Percentiles rank a stretch among this genome's conserved stretches.
These are phyloP conservation scores for Ceratobasidium sp. DNA, from an alignment of 1,284 basidiomycete genomes.

Conservation along the genomic window DNA sequence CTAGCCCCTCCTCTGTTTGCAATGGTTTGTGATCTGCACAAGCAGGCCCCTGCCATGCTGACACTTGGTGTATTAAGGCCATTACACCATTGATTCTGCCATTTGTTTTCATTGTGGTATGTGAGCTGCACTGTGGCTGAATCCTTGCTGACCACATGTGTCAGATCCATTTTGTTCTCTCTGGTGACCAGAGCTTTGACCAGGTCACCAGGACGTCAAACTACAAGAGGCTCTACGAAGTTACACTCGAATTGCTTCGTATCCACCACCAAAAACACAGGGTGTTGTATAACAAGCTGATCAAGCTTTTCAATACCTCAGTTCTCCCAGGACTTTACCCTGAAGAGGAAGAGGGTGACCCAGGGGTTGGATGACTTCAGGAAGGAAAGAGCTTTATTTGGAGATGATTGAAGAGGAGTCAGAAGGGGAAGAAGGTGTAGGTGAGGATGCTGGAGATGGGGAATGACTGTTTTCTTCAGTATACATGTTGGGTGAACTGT, in stretches of 20 bases:
- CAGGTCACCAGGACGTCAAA: neutral
- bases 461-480: no score
- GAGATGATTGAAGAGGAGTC: no score
- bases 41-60: neutral
- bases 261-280: neutral
- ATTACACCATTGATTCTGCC: neutral
- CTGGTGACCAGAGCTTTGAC: conserved; percentile 2
- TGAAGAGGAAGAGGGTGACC: neutral
- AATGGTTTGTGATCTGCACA: neutral
- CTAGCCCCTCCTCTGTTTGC: neutral
- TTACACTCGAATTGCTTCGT: neutral
- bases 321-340: neutral
- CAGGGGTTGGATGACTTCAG: neutral
- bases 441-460: no score
- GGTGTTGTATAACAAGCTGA: neutral
- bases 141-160: neutral
- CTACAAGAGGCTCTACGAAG: neutral
- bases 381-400: neutral
- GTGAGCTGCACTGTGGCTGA: neutral
- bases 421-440: no score
- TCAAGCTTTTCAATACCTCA: neutral
- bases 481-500: no score
- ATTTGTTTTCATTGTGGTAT: neutral
- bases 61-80: neutral
- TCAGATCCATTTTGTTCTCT: neutral